A percentile compares a stretch with the other conserved stretches of the same genome.
Conservation (phyloP, 2,329 filamentous ascomycete genomes). For the Phialophora expanda region DNA sequence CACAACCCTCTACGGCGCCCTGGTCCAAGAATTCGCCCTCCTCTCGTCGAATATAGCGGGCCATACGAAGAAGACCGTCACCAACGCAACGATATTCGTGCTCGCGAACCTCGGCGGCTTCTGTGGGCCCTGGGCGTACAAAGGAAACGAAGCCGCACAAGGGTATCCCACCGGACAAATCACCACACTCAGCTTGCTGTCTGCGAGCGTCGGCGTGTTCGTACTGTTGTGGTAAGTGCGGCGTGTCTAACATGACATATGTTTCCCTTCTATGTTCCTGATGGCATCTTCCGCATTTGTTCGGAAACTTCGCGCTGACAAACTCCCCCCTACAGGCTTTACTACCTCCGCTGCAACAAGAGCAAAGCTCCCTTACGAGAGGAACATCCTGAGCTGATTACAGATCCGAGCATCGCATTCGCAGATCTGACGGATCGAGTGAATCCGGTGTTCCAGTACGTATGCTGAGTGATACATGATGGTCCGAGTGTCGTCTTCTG, state of each 20-base stretch:
- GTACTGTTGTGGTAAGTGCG: slow-evolving; percentile 18
- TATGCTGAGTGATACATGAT: background rate
- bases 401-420: slow-evolving; percentile 23
- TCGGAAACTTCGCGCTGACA: too few relatives aligned
- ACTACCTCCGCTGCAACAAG: slow-evolving; percentile 21
- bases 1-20: slow-evolving; percentile 17
- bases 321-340: slow-evolving; percentile 9
- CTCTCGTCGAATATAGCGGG: slow-evolving; percentile 22
- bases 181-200: slow-evolving; percentile 19
- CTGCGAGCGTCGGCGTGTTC: slow-evolving; percentile 17
- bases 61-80: slow-evolving; percentile 25
- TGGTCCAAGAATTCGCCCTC: slow-evolving; percentile 25
- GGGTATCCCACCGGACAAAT: slow-evolving; percentile 71
- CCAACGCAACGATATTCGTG: slow-evolving; percentile 21
- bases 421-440: slow-evolving; percentile 20
- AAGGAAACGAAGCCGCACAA: slow-evolving; percentile 60
- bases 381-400: slow-evolving; percentile 21
- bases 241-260: background rate
- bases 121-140: slow-evolving; percentile 66
- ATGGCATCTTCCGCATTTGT: too few relatives aligned
- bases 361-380: slow-evolving; percentile 22
- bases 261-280: background rate
- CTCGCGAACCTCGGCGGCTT: slow-evolving; percentile 23
- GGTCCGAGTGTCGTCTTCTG: too few relatives aligned
- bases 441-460: slow-evolving; percentile 23